Percentiles rank a stretch among this genome's conserved stretches.
Evolutionary conservation across 495 filamentous ascomycete genomes (phyloP).

Genomic region (Neurospora sp.): DNA sequence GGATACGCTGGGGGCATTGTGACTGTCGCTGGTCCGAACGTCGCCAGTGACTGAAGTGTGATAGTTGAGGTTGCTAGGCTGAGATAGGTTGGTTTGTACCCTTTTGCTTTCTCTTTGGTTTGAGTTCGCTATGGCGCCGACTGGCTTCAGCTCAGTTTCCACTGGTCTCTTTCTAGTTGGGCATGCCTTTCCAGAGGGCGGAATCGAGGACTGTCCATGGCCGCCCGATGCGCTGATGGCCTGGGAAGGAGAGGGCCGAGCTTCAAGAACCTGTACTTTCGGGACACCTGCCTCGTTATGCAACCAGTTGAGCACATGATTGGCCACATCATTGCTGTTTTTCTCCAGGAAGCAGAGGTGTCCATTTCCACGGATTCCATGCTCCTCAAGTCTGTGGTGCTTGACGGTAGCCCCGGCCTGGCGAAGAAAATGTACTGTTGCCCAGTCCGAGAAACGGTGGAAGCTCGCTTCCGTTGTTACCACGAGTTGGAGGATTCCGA

Average conservation of each 20-base stretch:
- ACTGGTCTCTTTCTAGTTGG: neutral
- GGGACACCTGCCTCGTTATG: neutral
- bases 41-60: neutral
- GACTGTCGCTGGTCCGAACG: neutral
- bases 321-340: slow-evolving; percentile 44
- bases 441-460: slow-evolving; percentile 49
- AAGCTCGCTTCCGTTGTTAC: slow-evolving; percentile 45
- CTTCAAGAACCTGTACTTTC: neutral
- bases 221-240: neutral
- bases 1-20: neutral
- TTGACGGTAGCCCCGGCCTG: slow-evolving; percentile 45
- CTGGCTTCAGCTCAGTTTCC: neutral
- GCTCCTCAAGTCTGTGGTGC: slow-evolving; percentile 34
- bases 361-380: slow-evolving; percentile 45
- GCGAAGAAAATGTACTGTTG: slow-evolving; percentile 40
- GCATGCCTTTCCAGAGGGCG: neutral
- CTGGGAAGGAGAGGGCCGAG: neutral
- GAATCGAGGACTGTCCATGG: neutral
- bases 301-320: slow-evolving; percentile 14
- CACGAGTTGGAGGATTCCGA: slow-evolving; percentile 34
- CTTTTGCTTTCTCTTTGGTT: neutral
- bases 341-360: slow-evolving; percentile 53
- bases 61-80: neutral
- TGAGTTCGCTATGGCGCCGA: neutral
- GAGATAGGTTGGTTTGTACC: neutral